These are phyloP conservation scores for Senecio squalidus DNA, from an alignment of 140 eudicot species.

Conservation along the genomic window DNA sequence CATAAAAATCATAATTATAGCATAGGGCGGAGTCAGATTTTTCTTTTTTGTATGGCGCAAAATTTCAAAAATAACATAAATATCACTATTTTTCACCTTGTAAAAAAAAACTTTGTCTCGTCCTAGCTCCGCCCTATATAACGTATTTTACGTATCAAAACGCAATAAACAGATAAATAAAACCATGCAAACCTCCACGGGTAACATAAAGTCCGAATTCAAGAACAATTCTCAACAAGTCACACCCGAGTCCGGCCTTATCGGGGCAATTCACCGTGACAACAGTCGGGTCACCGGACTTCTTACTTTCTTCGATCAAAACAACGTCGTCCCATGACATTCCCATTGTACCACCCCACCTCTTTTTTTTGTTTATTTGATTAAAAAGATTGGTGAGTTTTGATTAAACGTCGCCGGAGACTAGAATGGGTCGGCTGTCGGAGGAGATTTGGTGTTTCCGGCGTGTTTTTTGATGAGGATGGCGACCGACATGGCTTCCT, in stretches of 20 bases:
- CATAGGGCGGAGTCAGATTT: too few relatives aligned
- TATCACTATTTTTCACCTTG: neutral
- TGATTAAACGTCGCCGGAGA: conserved; percentile 9
- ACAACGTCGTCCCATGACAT: conserved; percentile 66
- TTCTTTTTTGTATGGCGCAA: too few relatives aligned
- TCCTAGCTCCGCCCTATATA: too few relatives aligned
- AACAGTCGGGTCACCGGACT: conserved; percentile 41
- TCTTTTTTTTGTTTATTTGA: neutral
- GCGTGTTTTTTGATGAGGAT: neutral
- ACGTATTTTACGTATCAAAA: neutral
- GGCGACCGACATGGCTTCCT: neutral
- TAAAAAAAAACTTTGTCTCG: too few relatives aligned
- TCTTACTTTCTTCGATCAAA: conserved; percentile 47
- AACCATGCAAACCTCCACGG: conserved; percentile 50
- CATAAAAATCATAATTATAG: too few relatives aligned
- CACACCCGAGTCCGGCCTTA: conserved; percentile 78
- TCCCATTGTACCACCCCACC: conserved; percentile 34
- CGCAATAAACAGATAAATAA: neutral
- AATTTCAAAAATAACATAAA: neutral
- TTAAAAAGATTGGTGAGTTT: neutral
- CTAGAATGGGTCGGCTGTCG: conserved; percentile 17
- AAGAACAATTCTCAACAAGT: conserved; percentile 51
- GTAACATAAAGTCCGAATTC: conserved; percentile 69
- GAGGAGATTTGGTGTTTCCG: conserved; percentile 18
- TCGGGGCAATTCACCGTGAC: conserved; percentile 78